A percentile compares a stretch with the other conserved stretches of the same genome.
Evolutionary conservation across 2,329 filamentous ascomycete species (phyloP).

Genomic region (Cordyceps farinosa): DNA sequence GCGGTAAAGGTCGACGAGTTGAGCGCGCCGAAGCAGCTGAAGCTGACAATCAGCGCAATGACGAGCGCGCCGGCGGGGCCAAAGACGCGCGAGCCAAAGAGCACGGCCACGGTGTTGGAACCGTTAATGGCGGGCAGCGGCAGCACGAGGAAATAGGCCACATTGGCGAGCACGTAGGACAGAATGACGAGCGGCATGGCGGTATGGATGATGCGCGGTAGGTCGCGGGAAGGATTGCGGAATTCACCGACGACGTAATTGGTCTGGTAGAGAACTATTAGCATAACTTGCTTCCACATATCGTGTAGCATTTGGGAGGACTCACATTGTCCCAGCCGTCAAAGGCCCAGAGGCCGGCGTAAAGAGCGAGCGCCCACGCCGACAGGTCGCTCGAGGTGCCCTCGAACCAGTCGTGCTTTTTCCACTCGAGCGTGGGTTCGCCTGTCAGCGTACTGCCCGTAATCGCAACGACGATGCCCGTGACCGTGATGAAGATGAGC

Average conservation of each 20-base stretch:
- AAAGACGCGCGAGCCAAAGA: slow-evolving; percentile 88
- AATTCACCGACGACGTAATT: slow-evolving; percentile 99
- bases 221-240: slow-evolving; percentile 81
- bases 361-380: slow-evolving; percentile 89
- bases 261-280: slow-evolving; percentile 52
- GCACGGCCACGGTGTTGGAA: slow-evolving; percentile 92
- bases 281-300: background rate
- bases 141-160: slow-evolving; percentile 92
- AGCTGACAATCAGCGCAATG: slow-evolving; percentile 83
- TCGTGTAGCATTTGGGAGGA: slow-evolving; percentile 19
- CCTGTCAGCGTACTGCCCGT: slow-evolving; percentile 80
- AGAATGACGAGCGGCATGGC: slow-evolving; percentile 92
- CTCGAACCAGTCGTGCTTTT: slow-evolving; percentile 81
- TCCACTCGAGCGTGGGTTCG: slow-evolving; percentile 79
- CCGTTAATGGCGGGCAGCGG: slow-evolving; percentile 76
- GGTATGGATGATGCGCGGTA: slow-evolving; percentile 92
- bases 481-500: slow-evolving; percentile 78
- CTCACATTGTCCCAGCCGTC: slow-evolving; percentile 98
- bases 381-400: slow-evolving; percentile 76
- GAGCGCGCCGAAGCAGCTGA: slow-evolving; percentile 89
- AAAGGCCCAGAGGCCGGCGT: slow-evolving; percentile 95
- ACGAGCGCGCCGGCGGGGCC: slow-evolving; percentile 77
- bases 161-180: slow-evolving; percentile 84
- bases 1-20: slow-evolving; percentile 94
- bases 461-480: slow-evolving; percentile 81